These are phyloP conservation scores for Psidium friedrichsthalianum DNA, from an alignment of 345 rosid genomes.

Conservation along the genomic window DNA sequence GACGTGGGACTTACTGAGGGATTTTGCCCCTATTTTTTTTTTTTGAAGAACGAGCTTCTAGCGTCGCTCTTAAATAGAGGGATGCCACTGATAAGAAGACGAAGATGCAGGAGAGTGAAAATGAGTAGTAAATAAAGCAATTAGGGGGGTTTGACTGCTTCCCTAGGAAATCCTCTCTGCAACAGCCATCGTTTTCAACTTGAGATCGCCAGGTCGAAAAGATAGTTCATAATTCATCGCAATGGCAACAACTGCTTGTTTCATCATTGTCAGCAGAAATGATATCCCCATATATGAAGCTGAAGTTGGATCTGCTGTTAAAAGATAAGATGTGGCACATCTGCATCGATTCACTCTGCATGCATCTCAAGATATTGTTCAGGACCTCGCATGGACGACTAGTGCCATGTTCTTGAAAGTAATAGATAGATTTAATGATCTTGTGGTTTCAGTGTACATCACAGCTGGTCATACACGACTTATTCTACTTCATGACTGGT, in stretches of 20 bases:
- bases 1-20: too few relatives aligned
- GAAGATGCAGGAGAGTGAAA: too few relatives aligned
- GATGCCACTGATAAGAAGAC: too few relatives aligned
- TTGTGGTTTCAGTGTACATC: conserved; percentile 89
- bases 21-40: too few relatives aligned
- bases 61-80: too few relatives aligned
- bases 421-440: conserved; percentile 85
- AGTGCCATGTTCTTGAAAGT: conserved; percentile 96
- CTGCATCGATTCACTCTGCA: conserved; percentile 87
- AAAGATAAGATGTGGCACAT: conserved; percentile 98
- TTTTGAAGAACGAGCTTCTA: too few relatives aligned
- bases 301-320: conserved; percentile 85
- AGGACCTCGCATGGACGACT: conserved; percentile 95
- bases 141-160: background rate
- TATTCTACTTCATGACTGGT: too few relatives aligned
- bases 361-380: conserved; percentile 90
- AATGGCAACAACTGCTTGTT: conserved; percentile 89
- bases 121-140: too few relatives aligned
- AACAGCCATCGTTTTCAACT: background rate
- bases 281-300: conserved; percentile 97
- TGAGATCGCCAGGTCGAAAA: background rate
- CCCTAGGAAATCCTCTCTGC: background rate
- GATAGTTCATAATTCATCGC: background rate
- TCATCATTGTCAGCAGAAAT: conserved; percentile 77
- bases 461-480: conserved; percentile 98